Conservation (phyloP, 2,329 filamentous ascomycete species). For the Xylariomycetidae sp. region DNA sequence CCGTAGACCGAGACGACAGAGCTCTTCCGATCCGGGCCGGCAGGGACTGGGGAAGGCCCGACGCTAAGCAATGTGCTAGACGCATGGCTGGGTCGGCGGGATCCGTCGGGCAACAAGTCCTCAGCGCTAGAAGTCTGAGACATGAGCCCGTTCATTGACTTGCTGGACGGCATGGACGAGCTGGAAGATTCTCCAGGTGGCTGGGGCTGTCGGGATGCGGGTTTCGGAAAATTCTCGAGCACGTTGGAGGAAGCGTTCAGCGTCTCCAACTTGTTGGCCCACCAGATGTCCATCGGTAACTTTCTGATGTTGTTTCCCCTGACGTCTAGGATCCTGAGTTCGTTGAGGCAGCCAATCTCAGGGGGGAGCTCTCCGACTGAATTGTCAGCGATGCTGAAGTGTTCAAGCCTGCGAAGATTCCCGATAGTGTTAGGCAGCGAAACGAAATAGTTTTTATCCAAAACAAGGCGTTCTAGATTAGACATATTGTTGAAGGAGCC, state of each 20-base stretch:
- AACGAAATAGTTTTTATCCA: slow-evolving; percentile 95
- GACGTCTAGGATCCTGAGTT: slow-evolving; percentile 81
- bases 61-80: slow-evolving; percentile 73
- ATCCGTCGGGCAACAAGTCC: slow-evolving; percentile 57
- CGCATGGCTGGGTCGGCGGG: slow-evolving; percentile 76
- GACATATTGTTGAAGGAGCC: slow-evolving; percentile 82
- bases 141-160: slow-evolving; percentile 42
- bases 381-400: slow-evolving; percentile 93
- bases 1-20: slow-evolving; percentile 80
- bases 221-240: slow-evolving; percentile 84
- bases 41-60: slow-evolving; percentile 64
- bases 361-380: slow-evolving; percentile 76
- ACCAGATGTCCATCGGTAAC: slow-evolving; percentile 93
- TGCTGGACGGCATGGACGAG: slow-evolving; percentile 30
- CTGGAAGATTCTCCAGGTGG: slow-evolving; percentile 46
- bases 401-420: slow-evolving; percentile 74
- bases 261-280: slow-evolving; percentile 82
- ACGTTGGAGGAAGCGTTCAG: slow-evolving; percentile 96
- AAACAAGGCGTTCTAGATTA: slow-evolving; percentile 78
- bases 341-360: slow-evolving; percentile 81
- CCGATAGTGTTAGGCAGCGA: slow-evolving; percentile 83
- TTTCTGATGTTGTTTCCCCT: slow-evolving; percentile 89
- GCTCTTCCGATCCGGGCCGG: slow-evolving; percentile 64
- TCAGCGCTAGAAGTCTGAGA: slow-evolving; percentile 69
- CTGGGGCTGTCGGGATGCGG: slow-evolving; percentile 64